Conservation (phyloP, 805 yeast species). For the Barnettozyma vustinii region DNA sequence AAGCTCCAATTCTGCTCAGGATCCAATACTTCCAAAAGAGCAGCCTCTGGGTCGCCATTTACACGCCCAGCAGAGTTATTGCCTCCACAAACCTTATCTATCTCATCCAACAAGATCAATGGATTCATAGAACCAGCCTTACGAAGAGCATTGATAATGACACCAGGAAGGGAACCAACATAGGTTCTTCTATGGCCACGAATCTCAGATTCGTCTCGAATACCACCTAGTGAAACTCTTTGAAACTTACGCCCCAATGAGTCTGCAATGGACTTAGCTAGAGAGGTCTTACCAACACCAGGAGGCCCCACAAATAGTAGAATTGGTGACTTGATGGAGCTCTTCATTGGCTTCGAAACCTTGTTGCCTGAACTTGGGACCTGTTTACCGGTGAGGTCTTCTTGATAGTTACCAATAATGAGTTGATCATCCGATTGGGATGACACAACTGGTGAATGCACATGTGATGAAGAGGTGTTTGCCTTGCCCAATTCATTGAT, state of each 20-base stretch:
- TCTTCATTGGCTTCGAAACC: constrained; percentile 4
- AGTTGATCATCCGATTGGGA: constrained; percentile 13
- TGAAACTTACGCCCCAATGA: constrained; percentile 72
- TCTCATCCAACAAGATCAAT: constrained; percentile 76
- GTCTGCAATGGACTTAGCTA: constrained; percentile 75
- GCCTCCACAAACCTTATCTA: constrained; percentile 70
- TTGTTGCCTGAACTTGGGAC: not conserved
- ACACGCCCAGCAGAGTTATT: constrained; percentile 35
- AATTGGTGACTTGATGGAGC: constrained; percentile 47
- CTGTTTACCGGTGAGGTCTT: constrained; percentile 1
- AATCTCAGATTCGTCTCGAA: constrained; percentile 83
- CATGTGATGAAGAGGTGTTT: not conserved
- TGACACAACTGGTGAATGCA: not conserved
- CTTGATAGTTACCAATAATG: constrained; percentile 14
- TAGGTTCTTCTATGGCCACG: constrained; percentile 89
- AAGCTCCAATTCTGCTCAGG: constrained; percentile 82
- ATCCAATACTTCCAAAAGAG: constrained; percentile 79
- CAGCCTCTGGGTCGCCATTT: constrained; percentile 89
- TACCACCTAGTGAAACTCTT: constrained; percentile 80
- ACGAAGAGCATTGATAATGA: constrained; percentile 68
- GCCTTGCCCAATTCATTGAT: constrained; percentile 13
- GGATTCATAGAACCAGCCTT: constrained; percentile 78
- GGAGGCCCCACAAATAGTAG: constrained; percentile 86
- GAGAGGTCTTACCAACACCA: constrained; percentile 87
- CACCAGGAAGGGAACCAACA: constrained; percentile 90